Evolutionary conservation across 2,329 filamentous ascomycete genomes (phyloP), one percentile per base, ranked within the genome.

Genomic region (Tolypocladium guangdongense): DNA sequence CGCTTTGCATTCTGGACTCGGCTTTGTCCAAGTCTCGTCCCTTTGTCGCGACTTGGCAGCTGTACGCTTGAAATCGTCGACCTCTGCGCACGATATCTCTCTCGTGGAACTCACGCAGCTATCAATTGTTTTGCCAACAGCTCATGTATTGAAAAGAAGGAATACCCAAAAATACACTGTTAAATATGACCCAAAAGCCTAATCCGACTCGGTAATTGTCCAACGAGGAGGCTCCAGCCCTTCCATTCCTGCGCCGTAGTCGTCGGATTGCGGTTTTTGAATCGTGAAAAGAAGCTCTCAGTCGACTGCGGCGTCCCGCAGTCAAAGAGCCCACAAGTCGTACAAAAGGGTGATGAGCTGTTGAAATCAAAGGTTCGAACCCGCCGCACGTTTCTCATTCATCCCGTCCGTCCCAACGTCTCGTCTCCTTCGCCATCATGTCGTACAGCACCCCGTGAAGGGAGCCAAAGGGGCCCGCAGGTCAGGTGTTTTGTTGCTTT

Each of bases 281-380:
- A 27, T 46, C 43, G 43, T 20, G 27, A 55, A 43, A 49, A 56
- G 24, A 30, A 50, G 48, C 48, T 50, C 48, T 50, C 36, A 22
- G 16, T 22, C 48, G 22, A 50, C 48, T 30, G 48, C 48, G 7
- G 48, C 36, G 48, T 38, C 48, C 33, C 36, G 48, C 48, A 38
- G 48, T 12, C 33, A 20, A 38, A 50, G 36, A 37, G 48, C 48
- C 48, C 48, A 20, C 30, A 24, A 10, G 24, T 50, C 20, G 39
- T 46, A 39, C 22, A 50, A 50, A 39, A 30, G 5, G 22, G n/a
- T n/a, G 51, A 51, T 45, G 36, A 49, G 39, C 33, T 27, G 35
- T 50, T 50, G 33, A 37, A 50, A 50, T 5, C 48, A 4, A 46
- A 20, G 27, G 10, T 46, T 14, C 27, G 43, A 20, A 24, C 43